phyloP scores from a whole-genome alignment of 2,329 filamentous ascomycete species.

The Phialophora tarda region DNA sequence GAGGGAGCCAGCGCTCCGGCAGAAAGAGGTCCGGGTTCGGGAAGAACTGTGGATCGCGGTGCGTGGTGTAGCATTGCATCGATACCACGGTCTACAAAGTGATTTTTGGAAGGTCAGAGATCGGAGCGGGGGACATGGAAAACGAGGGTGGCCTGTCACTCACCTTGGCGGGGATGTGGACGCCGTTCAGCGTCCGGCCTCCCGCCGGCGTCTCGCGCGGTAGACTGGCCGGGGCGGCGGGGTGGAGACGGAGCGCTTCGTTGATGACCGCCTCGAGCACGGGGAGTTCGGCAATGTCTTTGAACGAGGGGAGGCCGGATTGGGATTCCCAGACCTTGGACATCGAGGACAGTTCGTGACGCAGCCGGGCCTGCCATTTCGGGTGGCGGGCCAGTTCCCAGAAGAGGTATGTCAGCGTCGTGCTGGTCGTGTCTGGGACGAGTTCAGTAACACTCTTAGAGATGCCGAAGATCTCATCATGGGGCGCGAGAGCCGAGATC shows the following conservation, averaged over 20 bases:
- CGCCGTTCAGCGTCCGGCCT: slow-evolving; percentile 19
- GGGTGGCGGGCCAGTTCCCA: slow-evolving; percentile 38
- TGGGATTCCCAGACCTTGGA: slow-evolving; percentile 40
- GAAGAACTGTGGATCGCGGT: slow-evolving; percentile 23
- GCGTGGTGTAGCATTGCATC: slow-evolving; percentile 29
- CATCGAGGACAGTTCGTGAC: slow-evolving; percentile 32
- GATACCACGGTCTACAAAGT: slow-evolving; percentile 22
- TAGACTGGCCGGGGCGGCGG: slow-evolving; percentile 24
- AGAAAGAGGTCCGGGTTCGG: slow-evolving; percentile 25
- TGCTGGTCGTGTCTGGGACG: slow-evolving; percentile 48
- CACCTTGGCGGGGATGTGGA: slow-evolving; percentile 22
- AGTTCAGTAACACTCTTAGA: too few species aligned
- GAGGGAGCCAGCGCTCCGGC: slow-evolving; percentile 24
- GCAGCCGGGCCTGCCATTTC: slow-evolving; percentile 38
- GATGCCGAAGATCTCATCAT: not conserved
- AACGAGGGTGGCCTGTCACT: not conserved
- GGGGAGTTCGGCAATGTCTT: slow-evolving; percentile 54
- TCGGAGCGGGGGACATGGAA: not conserved
- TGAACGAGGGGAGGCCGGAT: slow-evolving; percentile 18
- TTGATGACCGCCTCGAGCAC: slow-evolving; percentile 63
- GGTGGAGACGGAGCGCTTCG: slow-evolving; percentile 65
- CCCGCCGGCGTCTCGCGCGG: slow-evolving; percentile 19
- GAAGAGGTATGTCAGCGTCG: slow-evolving; percentile 42
- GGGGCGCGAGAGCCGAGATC: too few species aligned
- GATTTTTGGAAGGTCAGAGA: not conserved